Percentiles rank a stretch among this genome's conserved stretches.
These are phyloP conservation scores for Pseudoturritis turrita DNA, from an alignment of 345 rosid species.

Conservation along the genomic window DNA sequence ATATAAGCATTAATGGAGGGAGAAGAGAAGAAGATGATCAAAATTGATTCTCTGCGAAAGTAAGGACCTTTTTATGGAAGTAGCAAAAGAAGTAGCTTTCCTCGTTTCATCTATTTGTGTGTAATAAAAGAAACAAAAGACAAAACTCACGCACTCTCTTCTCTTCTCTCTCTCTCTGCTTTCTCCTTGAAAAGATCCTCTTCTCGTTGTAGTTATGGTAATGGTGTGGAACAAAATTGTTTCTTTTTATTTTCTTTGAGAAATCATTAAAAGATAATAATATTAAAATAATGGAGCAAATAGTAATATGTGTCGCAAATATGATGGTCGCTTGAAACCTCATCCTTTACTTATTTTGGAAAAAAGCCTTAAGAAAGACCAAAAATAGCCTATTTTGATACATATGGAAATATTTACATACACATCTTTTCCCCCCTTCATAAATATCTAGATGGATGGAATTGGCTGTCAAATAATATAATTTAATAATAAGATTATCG, in stretches of 20 bases:
- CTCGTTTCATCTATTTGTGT: constrained; percentile 34
- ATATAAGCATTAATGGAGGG: not conserved
- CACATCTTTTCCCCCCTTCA: constrained; percentile 11
- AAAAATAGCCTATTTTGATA: constrained; percentile 26
- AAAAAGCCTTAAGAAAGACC: constrained; percentile 28
- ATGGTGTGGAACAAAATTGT: constrained; percentile 5
- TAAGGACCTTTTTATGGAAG: constrained; percentile 30
- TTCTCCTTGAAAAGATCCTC: constrained; percentile 30
- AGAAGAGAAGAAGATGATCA: constrained; percentile 30
- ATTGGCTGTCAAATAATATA: constrained; percentile 13
- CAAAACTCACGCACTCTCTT: constrained; percentile 13
- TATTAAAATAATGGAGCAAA: constrained; percentile 6
- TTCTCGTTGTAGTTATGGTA: constrained; percentile 29
- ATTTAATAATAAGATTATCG: not conserved
- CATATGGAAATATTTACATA: constrained; percentile 18
- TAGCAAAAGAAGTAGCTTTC: constrained; percentile 27
- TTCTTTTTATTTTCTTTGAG: not conserved
- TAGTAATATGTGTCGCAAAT: constrained; percentile 28
- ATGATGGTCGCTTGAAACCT: constrained; percentile 32
- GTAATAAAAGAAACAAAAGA: constrained; percentile 29
- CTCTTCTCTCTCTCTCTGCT: constrained; percentile 20
- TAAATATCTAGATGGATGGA: constrained; percentile 14
- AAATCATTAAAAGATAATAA: not conserved
- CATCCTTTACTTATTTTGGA: constrained; percentile 47
- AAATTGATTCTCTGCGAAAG: constrained; percentile 34